These are phyloP conservation scores for Kazachstania bromeliacearum DNA, from an alignment of 805 yeast genomes.

Conservation along the genomic window DNA sequence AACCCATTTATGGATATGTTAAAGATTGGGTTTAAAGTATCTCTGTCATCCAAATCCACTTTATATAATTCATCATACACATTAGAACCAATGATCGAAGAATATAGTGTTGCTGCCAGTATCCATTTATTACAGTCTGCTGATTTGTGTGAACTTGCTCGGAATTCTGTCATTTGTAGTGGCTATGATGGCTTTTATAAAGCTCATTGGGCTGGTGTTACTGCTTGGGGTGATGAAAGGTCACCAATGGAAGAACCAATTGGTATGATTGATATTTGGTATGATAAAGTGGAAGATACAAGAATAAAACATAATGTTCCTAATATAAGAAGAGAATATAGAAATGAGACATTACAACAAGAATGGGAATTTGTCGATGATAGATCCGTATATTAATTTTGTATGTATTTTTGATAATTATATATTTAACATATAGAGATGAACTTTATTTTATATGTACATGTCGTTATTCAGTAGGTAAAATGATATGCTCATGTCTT, in stretches of 20 bases:
- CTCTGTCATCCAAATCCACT: slow-evolving; percentile 23
- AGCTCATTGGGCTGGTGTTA: slow-evolving; percentile 28
- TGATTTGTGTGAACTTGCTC: slow-evolving; percentile 26
- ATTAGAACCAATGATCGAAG: slow-evolving; percentile 27
- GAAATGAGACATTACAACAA: slow-evolving; percentile 20
- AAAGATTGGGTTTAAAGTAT: slow-evolving; percentile 22
- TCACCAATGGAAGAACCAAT: slow-evolving; percentile 12
- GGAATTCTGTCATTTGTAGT: slow-evolving; percentile 24
- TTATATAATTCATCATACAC: slow-evolving; percentile 27
- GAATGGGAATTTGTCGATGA: slow-evolving; percentile 23
- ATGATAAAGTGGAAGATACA: slow-evolving; percentile 23
- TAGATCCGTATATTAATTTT: slow-evolving; percentile 3
- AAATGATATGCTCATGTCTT: slow-evolving; percentile 1
- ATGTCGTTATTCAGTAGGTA: neutral
- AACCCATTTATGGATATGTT: slow-evolving; percentile 27
- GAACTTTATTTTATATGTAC: neutral
- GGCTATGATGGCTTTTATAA: slow-evolving; percentile 28
- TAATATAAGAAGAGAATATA: slow-evolving; percentile 19
- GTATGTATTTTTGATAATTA: neutral
- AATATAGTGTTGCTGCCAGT: slow-evolving; percentile 30
- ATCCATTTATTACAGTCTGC: slow-evolving; percentile 27
- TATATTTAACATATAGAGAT: slow-evolving; percentile 1
- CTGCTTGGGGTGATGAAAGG: slow-evolving; percentile 3
- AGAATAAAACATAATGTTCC: slow-evolving; percentile 28
- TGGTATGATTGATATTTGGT: slow-evolving; percentile 23